Evolutionary conservation across 2,329 filamentous ascomycete genomes (phyloP).

Genomic region (Colletotrichum plurivorum): DNA sequence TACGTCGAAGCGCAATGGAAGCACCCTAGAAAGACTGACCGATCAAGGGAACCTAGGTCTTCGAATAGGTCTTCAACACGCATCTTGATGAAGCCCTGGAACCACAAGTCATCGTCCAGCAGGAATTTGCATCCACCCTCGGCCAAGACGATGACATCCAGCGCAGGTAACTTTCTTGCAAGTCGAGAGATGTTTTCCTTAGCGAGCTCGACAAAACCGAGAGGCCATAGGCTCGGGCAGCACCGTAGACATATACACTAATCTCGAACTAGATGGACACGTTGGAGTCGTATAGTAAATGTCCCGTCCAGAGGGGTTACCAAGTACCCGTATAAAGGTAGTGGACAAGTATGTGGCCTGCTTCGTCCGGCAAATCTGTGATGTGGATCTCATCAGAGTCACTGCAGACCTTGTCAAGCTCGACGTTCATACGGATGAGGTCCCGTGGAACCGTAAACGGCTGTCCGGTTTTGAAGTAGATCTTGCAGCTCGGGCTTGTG

Average conservation of each 20-base stretch:
- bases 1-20: neutral
- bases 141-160: conserved; percentile 8
- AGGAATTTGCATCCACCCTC: conserved; percentile 4
- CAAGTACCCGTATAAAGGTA: conserved; percentile 26
- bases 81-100: neutral
- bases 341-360: conserved; percentile 28
- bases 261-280: neutral
- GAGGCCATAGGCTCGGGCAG: conserved; percentile 3
- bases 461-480: conserved; percentile 8
- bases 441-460: conserved; percentile 2
- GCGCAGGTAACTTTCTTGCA: neutral
- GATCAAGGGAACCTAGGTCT: neutral
- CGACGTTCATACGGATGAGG: neutral
- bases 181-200: neutral
- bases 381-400: neutral
- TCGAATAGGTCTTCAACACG: neutral
- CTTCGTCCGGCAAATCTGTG: conserved; percentile 3
- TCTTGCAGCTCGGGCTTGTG: neutral
- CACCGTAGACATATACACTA: conserved; percentile 17
- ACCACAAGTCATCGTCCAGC: conserved; percentile 16
- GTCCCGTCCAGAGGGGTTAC: conserved; percentile 11
- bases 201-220: conserved; percentile 5
- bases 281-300: neutral
- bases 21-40: conserved; percentile 1
- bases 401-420: neutral